phyloP scores from a whole-genome alignment of 352 stramenopile species.

The Bremia lactucae region DNA sequence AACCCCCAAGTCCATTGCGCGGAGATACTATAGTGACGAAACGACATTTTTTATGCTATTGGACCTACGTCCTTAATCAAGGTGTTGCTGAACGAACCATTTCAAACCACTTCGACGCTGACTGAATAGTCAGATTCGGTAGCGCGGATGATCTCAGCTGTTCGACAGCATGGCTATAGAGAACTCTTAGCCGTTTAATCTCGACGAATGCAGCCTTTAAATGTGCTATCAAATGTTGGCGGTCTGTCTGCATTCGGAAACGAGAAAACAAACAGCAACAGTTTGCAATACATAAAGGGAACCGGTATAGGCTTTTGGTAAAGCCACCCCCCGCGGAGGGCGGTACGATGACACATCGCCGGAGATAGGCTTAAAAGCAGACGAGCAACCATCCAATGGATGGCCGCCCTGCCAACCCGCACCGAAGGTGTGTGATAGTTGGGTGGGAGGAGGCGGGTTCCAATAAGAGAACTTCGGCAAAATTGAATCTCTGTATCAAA shows the following conservation, averaged over 20 bases:
- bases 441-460: too few relatives aligned
- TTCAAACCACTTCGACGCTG: constrained; percentile 45
- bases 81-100: constrained; percentile 24
- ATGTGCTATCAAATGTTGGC: constrained; percentile 31
- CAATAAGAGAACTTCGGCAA: too few relatives aligned
- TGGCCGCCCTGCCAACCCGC: too few relatives aligned
- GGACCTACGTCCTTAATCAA: neutral
- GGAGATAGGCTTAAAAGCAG: too few relatives aligned
- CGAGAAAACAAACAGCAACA: neutral
- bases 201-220: constrained; percentile 35
- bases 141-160: constrained; percentile 26
- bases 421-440: too few relatives aligned
- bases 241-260: constrained; percentile 7
- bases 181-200: constrained; percentile 30
- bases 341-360: too few relatives aligned
- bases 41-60: neutral
- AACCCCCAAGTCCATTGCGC: constrained; percentile 48
- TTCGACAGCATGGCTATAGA: constrained; percentile 33
- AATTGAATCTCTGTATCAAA: too few relatives aligned
- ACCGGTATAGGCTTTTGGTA: neutral
- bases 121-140: constrained; percentile 27
- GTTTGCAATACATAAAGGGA: neutral
- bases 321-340: too few relatives aligned
- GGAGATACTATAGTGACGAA: constrained; percentile 36
- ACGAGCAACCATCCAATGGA: too few relatives aligned